phyloP scores from a whole-genome alignment of 148 eudicot species.

The Nyssa sinensis region DNA sequence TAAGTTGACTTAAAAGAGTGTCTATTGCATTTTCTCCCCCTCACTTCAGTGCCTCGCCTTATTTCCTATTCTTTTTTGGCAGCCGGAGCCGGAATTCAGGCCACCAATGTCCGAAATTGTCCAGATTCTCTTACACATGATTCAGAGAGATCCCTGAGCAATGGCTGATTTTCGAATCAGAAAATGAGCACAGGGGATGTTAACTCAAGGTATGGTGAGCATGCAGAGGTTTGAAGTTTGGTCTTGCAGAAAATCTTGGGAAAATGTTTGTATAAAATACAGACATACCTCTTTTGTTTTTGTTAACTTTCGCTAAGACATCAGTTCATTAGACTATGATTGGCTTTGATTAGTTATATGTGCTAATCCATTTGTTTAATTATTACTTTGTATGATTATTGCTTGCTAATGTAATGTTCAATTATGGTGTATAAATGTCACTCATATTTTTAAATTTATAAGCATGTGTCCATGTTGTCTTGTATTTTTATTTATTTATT shows the following conservation, averaged over 20 bases:
- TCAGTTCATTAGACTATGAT: background rate
- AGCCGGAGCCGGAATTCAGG: slow-evolving; percentile 93
- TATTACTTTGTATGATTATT: slow-evolving; percentile 5
- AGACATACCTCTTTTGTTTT: background rate
- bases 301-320: background rate
- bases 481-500: background rate
- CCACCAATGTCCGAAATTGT: slow-evolving; percentile 97
- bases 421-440: background rate
- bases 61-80: slow-evolving; percentile 12
- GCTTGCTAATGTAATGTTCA: background rate
- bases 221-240: background rate
- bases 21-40: background rate
- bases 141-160: slow-evolving; percentile 34
- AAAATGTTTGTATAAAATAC: background rate
- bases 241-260: background rate
- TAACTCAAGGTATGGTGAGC: background rate
- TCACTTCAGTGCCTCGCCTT: background rate
- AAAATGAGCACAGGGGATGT: background rate
- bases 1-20: no score
- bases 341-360: background rate
- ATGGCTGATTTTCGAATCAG: background rate
- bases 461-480: background rate
- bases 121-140: slow-evolving; percentile 67
- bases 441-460: background rate
- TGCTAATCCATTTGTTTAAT: background rate